Conservation (phyloP, 1,284 basidiomycete genomes). For the Porogramme epimiltina region DNA sequence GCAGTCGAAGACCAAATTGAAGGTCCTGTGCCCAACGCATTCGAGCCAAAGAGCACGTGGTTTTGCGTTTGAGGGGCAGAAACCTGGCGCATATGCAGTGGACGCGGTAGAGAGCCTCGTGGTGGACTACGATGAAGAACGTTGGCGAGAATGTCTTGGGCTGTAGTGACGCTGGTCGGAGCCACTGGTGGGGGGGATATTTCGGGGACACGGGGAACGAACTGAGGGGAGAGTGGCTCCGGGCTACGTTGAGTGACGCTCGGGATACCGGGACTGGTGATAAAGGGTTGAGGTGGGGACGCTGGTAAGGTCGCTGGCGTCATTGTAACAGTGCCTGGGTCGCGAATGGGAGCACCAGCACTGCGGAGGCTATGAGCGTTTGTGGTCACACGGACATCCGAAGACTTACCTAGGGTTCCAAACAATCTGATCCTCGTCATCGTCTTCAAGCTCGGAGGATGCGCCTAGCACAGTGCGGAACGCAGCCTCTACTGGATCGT, state of each 20-base stretch:
- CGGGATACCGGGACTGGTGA: constrained; percentile 11
- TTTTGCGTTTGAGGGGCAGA: constrained; percentile 29
- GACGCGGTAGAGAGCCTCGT: constrained; percentile 10
- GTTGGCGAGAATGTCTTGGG: constrained; percentile 62
- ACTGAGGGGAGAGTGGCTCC: constrained; percentile 16
- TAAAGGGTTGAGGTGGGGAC: constrained; percentile 11
- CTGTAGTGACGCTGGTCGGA: constrained; percentile 46
- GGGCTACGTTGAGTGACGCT: constrained; percentile 13
- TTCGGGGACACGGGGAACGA: constrained; percentile 2
- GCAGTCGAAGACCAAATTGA: constrained; percentile 35
- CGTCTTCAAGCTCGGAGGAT: constrained; percentile 43
- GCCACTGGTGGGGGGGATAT: constrained; percentile 5
- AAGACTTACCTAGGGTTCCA: constrained; percentile 57
- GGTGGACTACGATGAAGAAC: constrained; percentile 35
- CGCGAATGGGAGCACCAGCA: constrained; percentile 8
- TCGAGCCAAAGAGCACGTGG: constrained; percentile 33
- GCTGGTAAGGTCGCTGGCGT: constrained; percentile 7
- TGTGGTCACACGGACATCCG: not conserved
- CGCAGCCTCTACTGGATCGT: constrained; percentile 80
- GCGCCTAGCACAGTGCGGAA: constrained; percentile 64
- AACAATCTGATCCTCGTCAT: constrained; percentile 64
- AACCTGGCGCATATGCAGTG: constrained; percentile 29
- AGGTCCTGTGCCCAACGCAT: constrained; percentile 20
- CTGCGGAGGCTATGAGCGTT: constrained; percentile 1
- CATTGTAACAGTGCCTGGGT: constrained; percentile 13